Base-by-base conservation (phyloP, 352 stramenopile species). In the Pythium myriotylum region DNA sequence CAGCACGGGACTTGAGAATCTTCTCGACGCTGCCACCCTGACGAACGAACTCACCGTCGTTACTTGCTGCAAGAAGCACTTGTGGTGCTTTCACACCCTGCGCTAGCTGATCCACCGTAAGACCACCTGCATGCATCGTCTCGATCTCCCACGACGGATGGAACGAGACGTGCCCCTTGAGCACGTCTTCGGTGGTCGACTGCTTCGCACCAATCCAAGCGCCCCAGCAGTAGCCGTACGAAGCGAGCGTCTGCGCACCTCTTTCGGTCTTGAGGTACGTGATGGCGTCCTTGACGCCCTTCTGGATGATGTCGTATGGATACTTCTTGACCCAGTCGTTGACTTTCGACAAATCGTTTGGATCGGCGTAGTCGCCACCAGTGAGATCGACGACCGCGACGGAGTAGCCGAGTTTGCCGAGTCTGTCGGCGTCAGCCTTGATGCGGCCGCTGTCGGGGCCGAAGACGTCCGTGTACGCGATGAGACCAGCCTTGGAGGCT, bases 141-240 rank as follows among this genome's bases (percentile, higher is more conserved):
- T 94, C 83, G n/a, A 92, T 67, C 42, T 77, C 32, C 85, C 85
- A 94, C 59, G 81, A 81, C 40, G 85, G 81, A 69, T 94, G 85
- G 72, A 91, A 94, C n/a, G 78, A 91, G 37, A 94, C 73, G 72
- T 92, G 80, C 48, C 77, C 81, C 22, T 69, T 23, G 12, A 94
- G 72, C 4, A 77, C 54, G 4, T 81, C 73, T 35, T 79, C 58
- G 13, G 61, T 67, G 29, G 83, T 51, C 1, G 76, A 85, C 52
- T 74, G 65, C 52, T 71, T 86, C 29, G 83, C 75, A 16, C 83
- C 81, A 24, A 91, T 78, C 81, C 81, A 94, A 43, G 81, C 82
- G 35, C 85, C n/a, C n/a, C n/a, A n/a, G n/a, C n/a, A n/a, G n/a
- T n/a, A n/a, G n/a, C n/a, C n/a, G n/a, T n/a, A n/a, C n/a, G n/a